Evolutionary conservation across 2,329 filamentous ascomycete genomes (phyloP), one percentile per base, ranked within the genome.

Genomic region (Fusarium compactum): DNA sequence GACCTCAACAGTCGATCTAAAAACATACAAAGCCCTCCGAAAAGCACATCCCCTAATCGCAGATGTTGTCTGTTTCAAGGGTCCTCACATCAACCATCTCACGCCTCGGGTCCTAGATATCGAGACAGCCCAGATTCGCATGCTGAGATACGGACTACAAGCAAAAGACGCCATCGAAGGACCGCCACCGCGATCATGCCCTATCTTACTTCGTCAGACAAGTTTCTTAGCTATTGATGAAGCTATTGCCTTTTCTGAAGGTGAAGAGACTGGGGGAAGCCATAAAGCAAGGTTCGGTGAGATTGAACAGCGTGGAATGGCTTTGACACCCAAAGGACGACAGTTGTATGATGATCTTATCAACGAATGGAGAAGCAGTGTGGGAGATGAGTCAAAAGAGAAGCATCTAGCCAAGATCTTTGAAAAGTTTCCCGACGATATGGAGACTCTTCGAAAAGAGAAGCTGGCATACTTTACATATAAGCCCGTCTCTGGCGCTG

Each of bases 211-310:
- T 10, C 80, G 85, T 0, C 86, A 87, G 63, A 87, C 86, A 0
- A 88, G 86, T 60, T 87, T 88, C 61, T 76, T 83, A 3, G 85
- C 85, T 0, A 71, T 87, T 0, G 81, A 86, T 54, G 85, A 87
- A 69, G 75, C 75, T 0, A 81, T 87, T 6, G 74, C 76, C 2
- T 87, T 87, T 62, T 68, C 61, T 1, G 72, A 74, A 15, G 44
- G 69, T 1, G 58, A 69, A 58, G 69, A 20, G 20, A 14, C 25
- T 8, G 59, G 74, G 3, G 82, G 82, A 3, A 80, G 77, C 0
- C 85, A 87, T 54, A 84, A 78, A 8, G 85, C 85, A 1, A 78
- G 85, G 0, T 87, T 87, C 34, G 85, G 85, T 0, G 85, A 87
- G 70, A 82, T 87, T 10, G 85, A 87, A 68, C 82, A 87, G 69